phyloP scores from a whole-genome alignment of 179 eudicot genomes.

The Actinidia arguta region DNA sequence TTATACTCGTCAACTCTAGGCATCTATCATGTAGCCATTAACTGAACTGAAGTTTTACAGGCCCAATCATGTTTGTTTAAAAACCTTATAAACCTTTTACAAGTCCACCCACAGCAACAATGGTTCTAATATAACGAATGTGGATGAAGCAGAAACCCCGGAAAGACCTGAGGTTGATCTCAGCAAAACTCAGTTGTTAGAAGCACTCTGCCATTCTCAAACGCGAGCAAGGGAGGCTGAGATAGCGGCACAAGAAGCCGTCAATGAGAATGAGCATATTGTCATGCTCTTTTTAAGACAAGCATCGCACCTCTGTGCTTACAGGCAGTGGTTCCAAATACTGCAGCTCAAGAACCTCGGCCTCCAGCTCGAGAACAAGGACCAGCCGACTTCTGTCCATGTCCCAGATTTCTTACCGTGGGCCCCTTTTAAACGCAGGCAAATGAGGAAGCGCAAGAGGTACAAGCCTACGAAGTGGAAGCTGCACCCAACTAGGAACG shows the following conservation, averaged over 20 bases:
- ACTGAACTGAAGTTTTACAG: not conserved
- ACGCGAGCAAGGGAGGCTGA: conserved; percentile 89
- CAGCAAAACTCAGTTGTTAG: conserved; percentile 57
- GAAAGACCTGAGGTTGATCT: conserved; percentile 32
- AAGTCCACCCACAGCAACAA: conserved; percentile 14
- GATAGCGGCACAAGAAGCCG: conserved; percentile 65
- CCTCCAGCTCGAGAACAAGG: conserved; percentile 44
- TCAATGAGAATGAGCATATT: conserved; percentile 67
- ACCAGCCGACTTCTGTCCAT: conserved; percentile 7
- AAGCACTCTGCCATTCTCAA: conserved; percentile 91
- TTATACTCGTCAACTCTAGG: not conserved
- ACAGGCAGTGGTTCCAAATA: conserved; percentile 73
- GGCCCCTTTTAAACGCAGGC: conserved; percentile 34
- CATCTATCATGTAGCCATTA: not conserved
- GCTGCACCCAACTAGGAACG: conserved; percentile 32
- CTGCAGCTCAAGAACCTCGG: conserved; percentile 61
- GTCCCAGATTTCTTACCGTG: conserved; percentile 29
- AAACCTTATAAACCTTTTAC: conserved; percentile 11
- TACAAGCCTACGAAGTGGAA: conserved; percentile 42
- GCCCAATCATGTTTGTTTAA: not conserved
- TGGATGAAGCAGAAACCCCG: conserved; percentile 18
- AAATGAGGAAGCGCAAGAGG: conserved; percentile 34
- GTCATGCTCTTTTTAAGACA: conserved; percentile 69
- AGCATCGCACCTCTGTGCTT: conserved; percentile 82
- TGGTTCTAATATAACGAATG: not conserved